Evolutionary conservation across 176 grass and related monocot species (phyloP), one percentile per base, ranked within the genome.

Genomic region (Canna indica): DNA sequence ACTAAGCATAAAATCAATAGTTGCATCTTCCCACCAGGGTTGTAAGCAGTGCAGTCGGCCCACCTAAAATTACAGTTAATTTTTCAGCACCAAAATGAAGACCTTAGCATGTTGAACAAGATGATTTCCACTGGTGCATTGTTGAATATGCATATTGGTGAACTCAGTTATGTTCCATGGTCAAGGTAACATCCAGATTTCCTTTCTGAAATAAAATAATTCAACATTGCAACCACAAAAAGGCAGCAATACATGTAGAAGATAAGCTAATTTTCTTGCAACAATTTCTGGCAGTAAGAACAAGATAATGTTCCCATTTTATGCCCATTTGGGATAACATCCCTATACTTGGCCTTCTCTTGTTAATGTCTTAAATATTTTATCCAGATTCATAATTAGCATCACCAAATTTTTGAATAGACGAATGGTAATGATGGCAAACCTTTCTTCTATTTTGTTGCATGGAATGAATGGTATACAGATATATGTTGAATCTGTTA

Each of bases 21-120:
- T 87, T 69, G 86, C 82, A 81, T 92, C 88, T 75, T 92, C 86
- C 93, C 93, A 97, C 93, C 93, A 97, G 7, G 93, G 93, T 80
- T 87, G 76, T 64, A 90, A 67, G 70, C 93, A 92, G 67, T 97
- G 93, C 44, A 97, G 75, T 22, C 88, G 86, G 2, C 93, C 84
- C 73, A 92, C 79, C 93, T 97, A 86, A 75, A 81, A 78, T 10
- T 48, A 35, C 35, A 77, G n/a, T n/a, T 63, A 53, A 68, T 61
- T 28, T 78, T n/a, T 16, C 35, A 70, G 71, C 42, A 48, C 8
- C 16, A 41, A 24, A 16, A 38, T 36, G n/a, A 38, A 66, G 39
- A 15, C 13, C 58, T 30, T 52, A 54, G 28, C 31, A 65, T 8
- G 18, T 28, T 30, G 45, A 22, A 35, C 1, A 50, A 48, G 46